Evolutionary conservation across 225 moss, liverwort and hornwort genomes (phyloP).

Genomic region (Takakia lepidozioides): DNA sequence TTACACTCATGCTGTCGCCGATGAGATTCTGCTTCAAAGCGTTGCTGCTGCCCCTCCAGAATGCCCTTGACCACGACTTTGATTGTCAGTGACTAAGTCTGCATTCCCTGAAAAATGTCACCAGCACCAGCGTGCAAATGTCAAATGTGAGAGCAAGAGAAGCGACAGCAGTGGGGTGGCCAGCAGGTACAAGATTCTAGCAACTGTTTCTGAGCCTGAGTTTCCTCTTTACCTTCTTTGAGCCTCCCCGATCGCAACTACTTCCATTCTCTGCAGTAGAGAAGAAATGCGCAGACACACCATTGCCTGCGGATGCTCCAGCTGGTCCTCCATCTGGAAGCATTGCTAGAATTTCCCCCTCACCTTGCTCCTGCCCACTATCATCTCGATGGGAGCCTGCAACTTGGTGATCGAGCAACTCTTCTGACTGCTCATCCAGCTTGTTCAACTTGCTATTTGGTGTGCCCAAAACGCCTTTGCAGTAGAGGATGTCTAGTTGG

Average conservation of each 20-base stretch:
- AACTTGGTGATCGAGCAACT: constrained; percentile 60
- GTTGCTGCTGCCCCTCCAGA: constrained; percentile 32
- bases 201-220: too few relatives aligned
- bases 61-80: background rate
- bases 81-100: too few relatives aligned
- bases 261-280: constrained; percentile 95
- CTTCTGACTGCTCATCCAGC: constrained; percentile 44
- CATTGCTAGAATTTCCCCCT: constrained; percentile 49
- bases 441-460: constrained; percentile 68
- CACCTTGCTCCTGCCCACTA: constrained; percentile 22
- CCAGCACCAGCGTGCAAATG: too few relatives aligned
- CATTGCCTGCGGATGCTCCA: constrained; percentile 57
- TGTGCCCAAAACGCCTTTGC: constrained; percentile 71
- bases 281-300: constrained; percentile 64
- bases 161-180: background rate
- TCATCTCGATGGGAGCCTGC: constrained; percentile 53
- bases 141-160: too few relatives aligned
- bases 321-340: constrained; percentile 51
- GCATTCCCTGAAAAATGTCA: too few relatives aligned
- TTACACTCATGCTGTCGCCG: too few relatives aligned
- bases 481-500: constrained; percentile 86
- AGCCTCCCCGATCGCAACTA: constrained; percentile 54
- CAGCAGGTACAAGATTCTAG: constrained; percentile 13
- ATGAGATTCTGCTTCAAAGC: too few relatives aligned
- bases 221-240: constrained; percentile 68